Base-by-base conservation (phyloP, 305 asterid genomes). In the Coffea humblotiana region DNA sequence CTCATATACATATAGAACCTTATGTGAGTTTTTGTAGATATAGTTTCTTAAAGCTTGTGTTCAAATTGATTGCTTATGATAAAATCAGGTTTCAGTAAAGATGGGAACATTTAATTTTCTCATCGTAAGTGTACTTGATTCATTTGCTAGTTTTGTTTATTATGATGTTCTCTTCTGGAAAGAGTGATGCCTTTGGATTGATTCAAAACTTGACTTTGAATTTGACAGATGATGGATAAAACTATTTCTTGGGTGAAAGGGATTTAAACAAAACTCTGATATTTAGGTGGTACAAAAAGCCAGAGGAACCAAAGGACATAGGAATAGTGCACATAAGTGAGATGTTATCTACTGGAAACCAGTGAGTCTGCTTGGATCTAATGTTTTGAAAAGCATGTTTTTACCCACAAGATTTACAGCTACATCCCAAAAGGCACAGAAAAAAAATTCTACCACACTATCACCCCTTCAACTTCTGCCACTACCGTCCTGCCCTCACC, bases 1-100 rank as follows among this genome's bases (percentile, higher is more conserved):
- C 97, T 61, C 95, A 94, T 84, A 83, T 94, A 78, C 98, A 91
- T 75, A 78, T 96, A 27, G 98, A 96, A 88, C 97, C 95, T 67
- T 96, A 96, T 85, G 99, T 96, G 88, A 91, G 99, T 77, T 45
- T 61, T 49, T 74, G 77, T 76, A 72, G 71, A 60, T 79, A 80
- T 74, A 74, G 66, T 75, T 29, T 54, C 35, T 16, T 29, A 16
- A 10, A 15, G 19, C 19, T 51, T 12, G 19, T 51, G 13, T 51
- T 51, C 4, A 51, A 51, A 14, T 51, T 18, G 58, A 13, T 51
- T 51, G 58, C 58, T 51, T 4, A 51, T 51, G 19, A 51, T 51
- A 51, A 16, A 51, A 14, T 51, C 58, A 13, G 56, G 56, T 12
- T 18, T 51, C 18, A 51, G 56, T 51, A 51, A 29, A 23, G 25